Conservation (phyloP, 257 asterid genomes). For the Prunella vulgaris region DNA sequence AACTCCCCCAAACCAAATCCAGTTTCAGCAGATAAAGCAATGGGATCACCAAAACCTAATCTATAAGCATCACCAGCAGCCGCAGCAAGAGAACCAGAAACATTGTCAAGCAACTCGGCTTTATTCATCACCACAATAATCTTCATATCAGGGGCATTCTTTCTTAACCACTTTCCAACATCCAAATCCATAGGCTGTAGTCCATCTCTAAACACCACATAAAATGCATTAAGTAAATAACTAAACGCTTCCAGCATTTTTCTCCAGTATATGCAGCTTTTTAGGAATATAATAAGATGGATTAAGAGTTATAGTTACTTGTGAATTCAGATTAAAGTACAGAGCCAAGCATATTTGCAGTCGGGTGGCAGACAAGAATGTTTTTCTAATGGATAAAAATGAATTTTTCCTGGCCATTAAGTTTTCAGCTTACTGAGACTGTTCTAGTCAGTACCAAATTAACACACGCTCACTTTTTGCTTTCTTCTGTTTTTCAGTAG, state of each 20-base stretch:
- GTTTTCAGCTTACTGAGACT: background rate
- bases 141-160: conserved; percentile 73
- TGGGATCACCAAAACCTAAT: conserved; percentile 92
- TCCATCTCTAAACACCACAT: conserved; percentile 61
- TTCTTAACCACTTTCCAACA: conserved; percentile 97
- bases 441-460: background rate
- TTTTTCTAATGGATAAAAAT: background rate
- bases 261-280: conserved; percentile 3
- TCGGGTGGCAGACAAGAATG: background rate
- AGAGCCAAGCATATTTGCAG: background rate
- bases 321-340: no score
- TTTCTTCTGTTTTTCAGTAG: background rate
- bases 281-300: background rate
- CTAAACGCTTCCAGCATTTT: conserved; percentile 3
- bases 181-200: conserved; percentile 85
- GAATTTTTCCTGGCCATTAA: background rate
- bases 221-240: conserved; percentile 12
- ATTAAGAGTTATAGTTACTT: no score
- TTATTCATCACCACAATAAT: conserved; percentile 83
- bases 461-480: background rate
- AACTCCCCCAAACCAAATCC: conserved; percentile 83
- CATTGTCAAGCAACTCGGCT: conserved; percentile 83
- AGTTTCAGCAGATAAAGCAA: conserved; percentile 94
- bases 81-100: conserved; percentile 71
- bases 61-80: conserved; percentile 82